Conservation (phyloP, 2,329 filamentous ascomycete species). For the Verticillium nonalfalfae region DNA sequence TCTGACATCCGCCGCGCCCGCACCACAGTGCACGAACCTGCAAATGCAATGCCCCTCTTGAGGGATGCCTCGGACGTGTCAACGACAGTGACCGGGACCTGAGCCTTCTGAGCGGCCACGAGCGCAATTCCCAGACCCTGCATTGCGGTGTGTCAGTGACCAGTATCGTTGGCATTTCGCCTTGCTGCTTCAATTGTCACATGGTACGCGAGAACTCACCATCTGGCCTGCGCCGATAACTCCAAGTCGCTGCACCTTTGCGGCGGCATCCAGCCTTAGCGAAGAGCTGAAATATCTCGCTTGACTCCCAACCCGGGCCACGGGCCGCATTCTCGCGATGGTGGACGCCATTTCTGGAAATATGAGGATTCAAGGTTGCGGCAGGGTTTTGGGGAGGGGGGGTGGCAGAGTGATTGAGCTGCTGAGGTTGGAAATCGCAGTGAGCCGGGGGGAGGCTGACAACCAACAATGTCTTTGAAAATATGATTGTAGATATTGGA, state of each 20-base stretch:
- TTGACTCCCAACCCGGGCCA: conserved; percentile 24
- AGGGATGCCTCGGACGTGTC: conserved; percentile 80
- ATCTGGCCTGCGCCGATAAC: conserved; percentile 95
- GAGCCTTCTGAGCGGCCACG: conserved; percentile 79
- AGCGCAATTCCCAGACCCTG: conserved; percentile 94
- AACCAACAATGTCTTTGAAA: neutral
- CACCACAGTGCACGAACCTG: conserved; percentile 42
- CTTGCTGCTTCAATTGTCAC: conserved; percentile 18
- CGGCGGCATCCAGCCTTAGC: conserved; percentile 51
- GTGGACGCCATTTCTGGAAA: conserved; percentile 7
- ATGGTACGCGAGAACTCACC: conserved; percentile 49
- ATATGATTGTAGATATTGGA: neutral
- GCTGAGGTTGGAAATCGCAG: neutral
- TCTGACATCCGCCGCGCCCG: neutral
- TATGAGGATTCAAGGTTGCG: neutral
- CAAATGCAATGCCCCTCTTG: conserved; percentile 85
- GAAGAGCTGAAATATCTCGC: conserved; percentile 64
- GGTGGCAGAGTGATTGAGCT: neutral
- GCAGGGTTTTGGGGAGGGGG: neutral
- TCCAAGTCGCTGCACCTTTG: conserved; percentile 74
- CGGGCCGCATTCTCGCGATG: conserved; percentile 7
- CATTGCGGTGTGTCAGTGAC: conserved; percentile 11
- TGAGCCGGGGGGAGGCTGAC: neutral
- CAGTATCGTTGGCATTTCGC: neutral
- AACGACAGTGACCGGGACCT: conserved; percentile 77